Evolutionary conservation across 441 rosid genomes (phyloP).

Genomic region (Brassica hybrid): DNA sequence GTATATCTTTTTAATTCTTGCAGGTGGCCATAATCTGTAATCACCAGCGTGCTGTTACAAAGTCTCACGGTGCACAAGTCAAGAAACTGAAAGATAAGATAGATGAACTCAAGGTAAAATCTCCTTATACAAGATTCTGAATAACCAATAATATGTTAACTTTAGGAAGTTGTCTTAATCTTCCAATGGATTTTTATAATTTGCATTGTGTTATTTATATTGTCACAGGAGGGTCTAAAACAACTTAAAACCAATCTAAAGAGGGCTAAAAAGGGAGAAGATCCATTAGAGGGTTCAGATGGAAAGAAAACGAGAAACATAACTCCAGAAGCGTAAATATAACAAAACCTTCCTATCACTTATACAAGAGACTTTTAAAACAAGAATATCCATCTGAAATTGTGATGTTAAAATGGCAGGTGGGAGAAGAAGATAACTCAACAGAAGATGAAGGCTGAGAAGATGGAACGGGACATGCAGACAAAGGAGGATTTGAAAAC

Average conservation of each 20-base stretch:
- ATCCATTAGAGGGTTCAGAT: conserved; percentile 69
- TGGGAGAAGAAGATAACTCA: conserved; percentile 68
- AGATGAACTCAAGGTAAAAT: conserved; percentile 68
- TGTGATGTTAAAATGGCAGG: conserved; percentile 45
- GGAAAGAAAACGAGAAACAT: conserved; percentile 87
- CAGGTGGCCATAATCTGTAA: conserved; percentile 81
- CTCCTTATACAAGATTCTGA: background rate
- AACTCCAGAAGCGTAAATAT: conserved; percentile 74
- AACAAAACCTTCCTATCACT: background rate
- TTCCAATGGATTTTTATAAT: background rate
- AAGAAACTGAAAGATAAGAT: conserved; percentile 71
- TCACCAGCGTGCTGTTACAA: conserved; percentile 82
- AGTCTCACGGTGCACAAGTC: conserved; percentile 81
- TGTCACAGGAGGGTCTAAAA: conserved; percentile 53
- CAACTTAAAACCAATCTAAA: conserved; percentile 71
- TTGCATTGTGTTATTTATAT: too few species aligned
- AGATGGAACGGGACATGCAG: conserved; percentile 69
- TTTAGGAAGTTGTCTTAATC: conserved; percentile 6
- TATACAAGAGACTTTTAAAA: background rate
- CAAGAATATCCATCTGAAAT: background rate
- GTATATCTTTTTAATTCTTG: background rate
- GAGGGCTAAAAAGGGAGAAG: conserved; percentile 80
- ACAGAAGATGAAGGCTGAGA: conserved; percentile 62
- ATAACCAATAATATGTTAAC: background rate
- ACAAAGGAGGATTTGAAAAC: conserved; percentile 85